Evolutionary conservation across 768 basidiomycete species (phyloP), one percentile per base, ranked within the genome.

Genomic region (Rhodotorula toruloides): DNA sequence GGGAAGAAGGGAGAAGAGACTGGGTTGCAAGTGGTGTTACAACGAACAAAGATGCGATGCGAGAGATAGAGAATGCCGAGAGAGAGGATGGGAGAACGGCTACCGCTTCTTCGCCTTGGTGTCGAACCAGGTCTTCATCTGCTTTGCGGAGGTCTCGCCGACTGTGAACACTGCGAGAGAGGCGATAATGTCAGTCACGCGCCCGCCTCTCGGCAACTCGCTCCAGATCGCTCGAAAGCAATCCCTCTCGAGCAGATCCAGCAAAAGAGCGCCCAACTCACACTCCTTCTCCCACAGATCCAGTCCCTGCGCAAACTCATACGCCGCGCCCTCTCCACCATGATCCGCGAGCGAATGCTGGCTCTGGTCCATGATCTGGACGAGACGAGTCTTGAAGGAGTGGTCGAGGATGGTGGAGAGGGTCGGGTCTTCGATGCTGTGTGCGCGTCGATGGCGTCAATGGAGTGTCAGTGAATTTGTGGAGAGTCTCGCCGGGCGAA

Each of bases 231-330:
- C n/a, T n/a, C n/a, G n/a, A n/a, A n/a, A n/a, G n/a, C n/a, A n/a
- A n/a, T n/a, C 32, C 32, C 19, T 9, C 29, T 31, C 4, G 21
- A n/a, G 25, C 5, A 6, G 21, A 14, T 11, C 46, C 3, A 8
- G 19, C 12, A 54, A 37, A 19, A 48, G 37, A 19, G 17, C 4
- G 44, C 2, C 16, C 3, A 3, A 64, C 74, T 54, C 46, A 74
- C 74, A 52, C 60, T 75, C 73, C 44, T 72, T 74, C 71, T 75
- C 74, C 74, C 74, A 75, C 25, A 58, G 50, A 40, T 75, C 74
- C 46, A 75, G 34, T 0, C 70, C 72, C 54, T 71, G 73, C 21
- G 71, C 56, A 50, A 74, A 75, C 56, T 69, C 72, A 44, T 67
- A 73, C 29, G 73, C 74, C 27, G 68, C 73, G 14, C 71, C 71